Percentiles rank a stretch among this genome's conserved stretches.
phyloP scores from a whole-genome alignment of 1,284 basidiomycete species.

The Vanrija humicola region DNA sequence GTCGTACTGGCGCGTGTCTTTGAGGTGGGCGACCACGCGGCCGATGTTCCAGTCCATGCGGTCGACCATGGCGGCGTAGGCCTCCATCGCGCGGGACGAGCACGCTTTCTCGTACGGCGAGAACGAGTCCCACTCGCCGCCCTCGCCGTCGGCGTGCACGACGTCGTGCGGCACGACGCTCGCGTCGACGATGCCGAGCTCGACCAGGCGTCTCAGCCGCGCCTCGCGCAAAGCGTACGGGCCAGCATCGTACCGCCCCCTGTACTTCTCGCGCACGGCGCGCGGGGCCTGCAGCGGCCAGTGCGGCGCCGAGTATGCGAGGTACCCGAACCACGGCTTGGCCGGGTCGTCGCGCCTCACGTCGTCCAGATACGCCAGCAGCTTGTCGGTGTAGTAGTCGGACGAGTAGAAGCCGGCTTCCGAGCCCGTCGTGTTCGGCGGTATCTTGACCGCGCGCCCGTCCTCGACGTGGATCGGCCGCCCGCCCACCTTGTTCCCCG shows the following conservation, averaged over 20 bases:
- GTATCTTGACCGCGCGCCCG: neutral
- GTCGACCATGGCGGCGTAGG: conserved; percentile 44
- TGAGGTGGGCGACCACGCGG: conserved; percentile 24
- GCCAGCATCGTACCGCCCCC: conserved; percentile 32
- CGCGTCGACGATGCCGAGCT: conserved; percentile 26
- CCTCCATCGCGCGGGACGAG: conserved; percentile 35
- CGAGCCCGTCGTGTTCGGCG: neutral
- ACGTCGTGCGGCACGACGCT: conserved; percentile 22
- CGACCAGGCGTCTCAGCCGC: conserved; percentile 26
- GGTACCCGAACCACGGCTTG: conserved; percentile 24
- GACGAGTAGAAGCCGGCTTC: conserved; percentile 27
- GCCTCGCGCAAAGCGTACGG: conserved; percentile 29
- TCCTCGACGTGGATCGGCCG: conserved; percentile 4
- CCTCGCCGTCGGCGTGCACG: neutral
- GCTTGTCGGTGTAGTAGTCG: conserved; percentile 25
- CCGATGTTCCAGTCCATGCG: conserved; percentile 40
- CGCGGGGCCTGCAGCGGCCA: conserved; percentile 30
- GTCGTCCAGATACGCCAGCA: conserved; percentile 26
- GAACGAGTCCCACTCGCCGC: conserved; percentile 23
- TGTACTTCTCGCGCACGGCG: conserved; percentile 21
- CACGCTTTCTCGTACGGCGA: conserved; percentile 22
- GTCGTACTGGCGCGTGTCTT: conserved; percentile 26
- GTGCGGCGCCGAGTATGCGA: conserved; percentile 25
- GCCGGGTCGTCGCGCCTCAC: conserved; percentile 9
- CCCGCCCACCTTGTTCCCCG: conserved; percentile 9